phyloP scores from a whole-genome alignment of 768 basidiomycete genomes.

The Serendipita sp. region DNA sequence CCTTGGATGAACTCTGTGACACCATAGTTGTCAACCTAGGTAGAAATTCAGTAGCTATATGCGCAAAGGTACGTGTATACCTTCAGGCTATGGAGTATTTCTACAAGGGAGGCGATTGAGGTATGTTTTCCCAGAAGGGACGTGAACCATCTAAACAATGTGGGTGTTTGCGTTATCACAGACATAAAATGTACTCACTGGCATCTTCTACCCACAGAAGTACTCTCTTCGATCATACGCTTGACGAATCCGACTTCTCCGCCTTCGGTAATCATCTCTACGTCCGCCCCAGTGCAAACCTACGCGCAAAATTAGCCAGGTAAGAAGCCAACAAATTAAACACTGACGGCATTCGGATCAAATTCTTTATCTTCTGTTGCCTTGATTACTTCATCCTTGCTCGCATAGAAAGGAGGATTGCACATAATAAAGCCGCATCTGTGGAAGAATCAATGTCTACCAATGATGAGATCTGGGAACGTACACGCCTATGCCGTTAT shows the following conservation, averaged over 20 bases:
- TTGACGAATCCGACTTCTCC: slow-evolving; percentile 71
- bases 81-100: slow-evolving; percentile 28
- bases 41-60: not conserved
- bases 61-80: slow-evolving; percentile 19
- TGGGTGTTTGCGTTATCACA: not conserved
- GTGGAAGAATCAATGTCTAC: not conserved
- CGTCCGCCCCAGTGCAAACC: slow-evolving; percentile 74
- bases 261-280: slow-evolving; percentile 80
- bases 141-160: slow-evolving; percentile 61
- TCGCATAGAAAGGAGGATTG: slow-evolving; percentile 92
- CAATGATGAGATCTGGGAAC: not conserved
- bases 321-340: not conserved
- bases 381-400: slow-evolving; percentile 42
- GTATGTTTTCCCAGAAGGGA: slow-evolving; percentile 82
- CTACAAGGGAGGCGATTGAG: slow-evolving; percentile 48
- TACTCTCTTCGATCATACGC: slow-evolving; percentile 63
- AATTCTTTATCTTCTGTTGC: slow-evolving; percentile 48
- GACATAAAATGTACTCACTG: slow-evolving; percentile 26
- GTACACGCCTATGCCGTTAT: slow-evolving; percentile 4
- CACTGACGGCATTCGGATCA: slow-evolving; percentile 52
- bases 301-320: slow-evolving; percentile 16
- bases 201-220: slow-evolving; percentile 33
- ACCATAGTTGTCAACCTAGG: slow-evolving; percentile 72
- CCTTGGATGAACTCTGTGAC: slow-evolving; percentile 75
- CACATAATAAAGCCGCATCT: slow-evolving; percentile 79